phyloP scores from a whole-genome alignment of 116 monocot genomes.

The Posidonia oceanica region DNA sequence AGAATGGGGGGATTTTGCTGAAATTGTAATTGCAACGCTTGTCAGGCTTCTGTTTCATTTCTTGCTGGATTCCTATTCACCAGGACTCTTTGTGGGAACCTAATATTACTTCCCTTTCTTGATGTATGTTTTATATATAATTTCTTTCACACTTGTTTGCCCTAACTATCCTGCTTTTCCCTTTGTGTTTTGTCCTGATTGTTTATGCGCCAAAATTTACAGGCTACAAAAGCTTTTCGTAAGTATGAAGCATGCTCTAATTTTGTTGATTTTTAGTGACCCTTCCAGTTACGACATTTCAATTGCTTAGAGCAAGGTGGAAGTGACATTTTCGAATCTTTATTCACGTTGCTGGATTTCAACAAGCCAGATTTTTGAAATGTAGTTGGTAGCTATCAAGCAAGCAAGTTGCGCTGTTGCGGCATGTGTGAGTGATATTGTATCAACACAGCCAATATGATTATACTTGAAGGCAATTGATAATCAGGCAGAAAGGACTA shows the following conservation, averaged over 20 bases:
- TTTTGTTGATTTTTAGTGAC: no score
- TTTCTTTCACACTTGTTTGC: neutral
- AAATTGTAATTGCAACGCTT: neutral
- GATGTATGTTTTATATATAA: neutral
- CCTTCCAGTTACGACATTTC: no score
- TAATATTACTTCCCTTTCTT: slow-evolving; percentile 1
- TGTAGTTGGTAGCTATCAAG: neutral
- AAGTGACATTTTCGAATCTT: no score
- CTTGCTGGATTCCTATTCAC: slow-evolving; percentile 39
- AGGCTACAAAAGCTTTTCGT: no score
- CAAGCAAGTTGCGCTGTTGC: neutral
- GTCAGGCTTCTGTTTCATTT: neutral
- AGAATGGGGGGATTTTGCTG: neutral
- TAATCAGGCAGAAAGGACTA: no score
- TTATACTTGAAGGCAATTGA: no score
- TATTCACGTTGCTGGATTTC: neutral
- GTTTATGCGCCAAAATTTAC: neutral
- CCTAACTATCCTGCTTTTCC: neutral
- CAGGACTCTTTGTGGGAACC: slow-evolving; percentile 10
- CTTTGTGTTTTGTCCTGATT: neutral
- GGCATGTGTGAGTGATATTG: neutral
- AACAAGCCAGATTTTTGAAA: neutral
- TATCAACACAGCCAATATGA: no score
- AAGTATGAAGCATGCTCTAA: no score
- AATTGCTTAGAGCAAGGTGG: no score